A percentile compares a stretch with the other conserved stretches of the same genome.
Evolutionary conservation across 2,329 filamentous ascomycete species (phyloP).

Genomic region (Fusarium vanettenii): DNA sequence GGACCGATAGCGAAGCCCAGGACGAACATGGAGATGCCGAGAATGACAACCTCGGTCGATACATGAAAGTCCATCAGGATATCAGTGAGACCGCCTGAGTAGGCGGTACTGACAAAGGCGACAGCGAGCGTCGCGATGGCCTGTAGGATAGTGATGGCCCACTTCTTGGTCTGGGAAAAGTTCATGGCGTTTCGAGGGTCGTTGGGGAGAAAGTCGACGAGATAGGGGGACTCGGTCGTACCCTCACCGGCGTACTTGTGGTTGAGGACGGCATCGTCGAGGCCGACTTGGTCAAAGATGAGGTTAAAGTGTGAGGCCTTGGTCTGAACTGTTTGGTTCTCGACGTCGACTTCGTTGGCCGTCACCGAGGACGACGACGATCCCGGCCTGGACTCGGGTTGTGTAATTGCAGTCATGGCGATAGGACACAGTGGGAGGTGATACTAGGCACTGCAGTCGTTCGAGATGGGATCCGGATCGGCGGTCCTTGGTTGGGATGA

Average conservation of each 20-base stretch:
- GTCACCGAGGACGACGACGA: conserved; percentile 40
- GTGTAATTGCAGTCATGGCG: conserved; percentile 12
- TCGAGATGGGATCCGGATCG: neutral
- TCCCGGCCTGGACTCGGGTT: conserved; percentile 32
- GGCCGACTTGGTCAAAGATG: conserved; percentile 67
- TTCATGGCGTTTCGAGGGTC: conserved; percentile 76
- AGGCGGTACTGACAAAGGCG: conserved; percentile 76
- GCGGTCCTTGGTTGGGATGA: neutral
- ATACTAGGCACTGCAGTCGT: neutral
- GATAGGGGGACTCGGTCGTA: conserved; percentile 74
- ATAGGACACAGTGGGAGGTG: neutral
- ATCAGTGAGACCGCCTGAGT: conserved; percentile 66
- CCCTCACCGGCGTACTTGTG: conserved; percentile 70
- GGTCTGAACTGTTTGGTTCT: conserved; percentile 51
- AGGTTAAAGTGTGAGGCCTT: conserved; percentile 61
- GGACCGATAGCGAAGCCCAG: conserved; percentile 72
- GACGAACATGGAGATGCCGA: conserved; percentile 74
- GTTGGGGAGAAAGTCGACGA: conserved; percentile 74
- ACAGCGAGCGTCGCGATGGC: conserved; percentile 76
- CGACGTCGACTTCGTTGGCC: conserved; percentile 50
- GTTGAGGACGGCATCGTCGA: conserved; percentile 67
- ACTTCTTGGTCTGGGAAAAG: conserved; percentile 69
- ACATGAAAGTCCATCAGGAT: conserved; percentile 67
- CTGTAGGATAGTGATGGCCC: conserved; percentile 71
- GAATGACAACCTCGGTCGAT: conserved; percentile 63